These are phyloP conservation scores for Pachysandra terminalis DNA, from an alignment of 164 flowering plant genomes.

Conservation along the genomic window DNA sequence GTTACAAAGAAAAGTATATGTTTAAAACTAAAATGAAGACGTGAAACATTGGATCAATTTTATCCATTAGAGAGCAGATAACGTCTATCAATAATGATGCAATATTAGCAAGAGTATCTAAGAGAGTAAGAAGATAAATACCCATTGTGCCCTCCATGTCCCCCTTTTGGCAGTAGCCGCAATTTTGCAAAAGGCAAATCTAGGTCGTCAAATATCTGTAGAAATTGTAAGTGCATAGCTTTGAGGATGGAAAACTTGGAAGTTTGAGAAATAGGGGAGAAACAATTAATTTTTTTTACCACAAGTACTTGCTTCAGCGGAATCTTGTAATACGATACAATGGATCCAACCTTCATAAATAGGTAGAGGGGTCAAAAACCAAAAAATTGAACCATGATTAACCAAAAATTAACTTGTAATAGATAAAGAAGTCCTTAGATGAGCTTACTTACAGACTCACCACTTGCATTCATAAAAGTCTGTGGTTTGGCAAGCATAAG, in stretches of 20 bases:
- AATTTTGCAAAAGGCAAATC: conserved; percentile 90
- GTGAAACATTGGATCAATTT: not conserved
- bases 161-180: conserved; percentile 87
- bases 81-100: not conserved
- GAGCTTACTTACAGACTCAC: conserved; percentile 91
- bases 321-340: conserved; percentile 84
- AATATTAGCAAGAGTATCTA: not conserved
- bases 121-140: conserved; percentile 19
- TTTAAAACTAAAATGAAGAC: not conserved
- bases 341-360: conserved; percentile 67
- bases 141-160: conserved; percentile 99
- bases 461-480: conserved; percentile 92
- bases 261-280: not conserved
- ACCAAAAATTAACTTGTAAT: not conserved
- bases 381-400: not conserved
- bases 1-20: not conserved
- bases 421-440: conserved; percentile 8
- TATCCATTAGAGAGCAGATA: not conserved
- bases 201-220: conserved; percentile 82
- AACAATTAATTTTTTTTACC: conserved; percentile 50
- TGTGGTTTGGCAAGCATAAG: conserved; percentile 96
- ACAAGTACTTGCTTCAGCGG: conserved; percentile 90
- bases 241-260: conserved; percentile 3
- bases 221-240: not conserved
- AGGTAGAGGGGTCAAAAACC: conserved; percentile 1